Base-by-base conservation (phyloP, 495 filamentous ascomycete genomes). In the Daldinia loculata region DNA sequence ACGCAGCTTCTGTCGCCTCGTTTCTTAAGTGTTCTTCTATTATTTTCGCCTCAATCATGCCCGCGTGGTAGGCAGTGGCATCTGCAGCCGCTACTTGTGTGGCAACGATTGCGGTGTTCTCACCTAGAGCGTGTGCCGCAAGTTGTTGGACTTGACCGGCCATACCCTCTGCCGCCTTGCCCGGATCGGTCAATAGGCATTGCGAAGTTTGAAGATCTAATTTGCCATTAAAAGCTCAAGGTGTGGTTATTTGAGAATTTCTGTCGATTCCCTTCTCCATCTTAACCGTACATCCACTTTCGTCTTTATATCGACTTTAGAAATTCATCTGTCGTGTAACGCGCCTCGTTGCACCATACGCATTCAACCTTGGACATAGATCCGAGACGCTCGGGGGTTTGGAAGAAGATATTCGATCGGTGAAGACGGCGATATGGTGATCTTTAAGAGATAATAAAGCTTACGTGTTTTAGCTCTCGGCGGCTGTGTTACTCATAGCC, bases 141-240 rank as follows among this genome's bases (percentile, higher is more conserved):
- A 48, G 8, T 22, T 48, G 43, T 11, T 24, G 2, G 19, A 48
- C 43, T 48, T 48, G 43, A 6, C 43, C 43, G 17, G n/a, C 24
- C 11, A 22, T 62, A 29, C 57, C 50, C 12, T 64, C 27, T 6
- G 22, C 9, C 17, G 61, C 70, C 6, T 15, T 52, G 2, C 51
- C 32, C n/a, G 61, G 61, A 60, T 72, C 36, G 6, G 29, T 27
- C 4, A 55, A 58, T 63, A 24, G 52, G 39, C 64, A 70, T 66
- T 11, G 34, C 34, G 48, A 48, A 19, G 17, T 34, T 22, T 45
- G 32, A 24, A 15, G 12, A 26, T 27, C 3, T 9, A 56, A 14
- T 17, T 58, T 24, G 6, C 4, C 4, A 14, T 6, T 26, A n/a
- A 29, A 6, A 19, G 27, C n/a, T 36, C 7, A 19, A 50, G 2